Conservation (phyloP, 2,329 filamentous ascomycete species). For the Apiospora pterosperma region DNA sequence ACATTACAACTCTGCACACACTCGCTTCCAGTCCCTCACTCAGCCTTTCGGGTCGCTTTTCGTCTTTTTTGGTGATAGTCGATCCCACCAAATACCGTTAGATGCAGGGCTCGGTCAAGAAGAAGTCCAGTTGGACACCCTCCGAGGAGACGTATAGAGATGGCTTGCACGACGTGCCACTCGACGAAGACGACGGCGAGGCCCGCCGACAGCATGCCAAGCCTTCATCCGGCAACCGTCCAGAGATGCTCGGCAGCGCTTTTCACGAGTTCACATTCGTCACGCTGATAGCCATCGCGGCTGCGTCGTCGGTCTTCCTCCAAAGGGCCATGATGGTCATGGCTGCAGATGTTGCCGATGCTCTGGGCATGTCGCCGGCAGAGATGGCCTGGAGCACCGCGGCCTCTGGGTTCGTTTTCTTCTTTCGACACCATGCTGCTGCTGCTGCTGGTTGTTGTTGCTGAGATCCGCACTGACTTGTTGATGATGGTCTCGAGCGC, state of each 20-base stretch:
- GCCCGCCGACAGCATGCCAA: neutral
- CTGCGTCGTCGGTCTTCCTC: conserved; percentile 28
- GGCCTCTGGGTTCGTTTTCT: conserved; percentile 25
- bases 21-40: neutral
- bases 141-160: neutral
- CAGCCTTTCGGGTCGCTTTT: neutral
- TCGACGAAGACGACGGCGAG: neutral
- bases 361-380: conserved; percentile 24
- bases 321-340: conserved; percentile 29
- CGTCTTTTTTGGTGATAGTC: neutral
- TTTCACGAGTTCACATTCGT: conserved; percentile 26
- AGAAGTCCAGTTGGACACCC: neutral
- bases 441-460: neutral
- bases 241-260: neutral
- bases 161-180: neutral
- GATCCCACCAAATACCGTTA: neutral
- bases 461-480: neutral
- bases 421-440: neutral
- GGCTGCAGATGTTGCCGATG: conserved; percentile 21
- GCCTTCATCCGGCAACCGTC: neutral
- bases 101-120: neutral
- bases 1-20: neutral
- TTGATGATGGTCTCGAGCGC: neutral
- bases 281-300: conserved; percentile 25
- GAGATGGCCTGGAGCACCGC: conserved; percentile 28